These are phyloP conservation scores for Harrya chromipes DNA, from an alignment of 768 basidiomycete species.

Conservation along the genomic window DNA sequence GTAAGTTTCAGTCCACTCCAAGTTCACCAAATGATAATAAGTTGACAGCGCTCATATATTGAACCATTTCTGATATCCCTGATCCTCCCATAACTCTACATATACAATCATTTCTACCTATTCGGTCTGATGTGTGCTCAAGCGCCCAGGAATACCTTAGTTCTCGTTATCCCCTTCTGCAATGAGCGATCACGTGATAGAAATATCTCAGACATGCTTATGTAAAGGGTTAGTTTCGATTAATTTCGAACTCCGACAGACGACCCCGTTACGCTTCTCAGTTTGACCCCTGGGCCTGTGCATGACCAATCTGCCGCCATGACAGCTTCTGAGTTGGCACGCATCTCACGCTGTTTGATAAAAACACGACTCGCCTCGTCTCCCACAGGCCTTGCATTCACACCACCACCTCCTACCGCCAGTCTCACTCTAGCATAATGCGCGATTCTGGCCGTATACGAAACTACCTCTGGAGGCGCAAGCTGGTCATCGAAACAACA, in stretches of 20 bases:
- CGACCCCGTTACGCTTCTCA: no score
- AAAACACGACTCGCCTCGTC: background rate
- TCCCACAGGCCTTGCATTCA: background rate
- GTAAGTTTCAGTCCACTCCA: constrained; percentile 12
- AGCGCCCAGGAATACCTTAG: no score
- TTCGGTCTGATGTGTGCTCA: constrained; percentile 13
- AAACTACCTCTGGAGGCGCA: constrained; percentile 47
- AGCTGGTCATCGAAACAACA: constrained; percentile 56
- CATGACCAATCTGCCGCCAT: no score
- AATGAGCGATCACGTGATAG: constrained; percentile 4
- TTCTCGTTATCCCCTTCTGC: background rate
- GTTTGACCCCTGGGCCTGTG: no score
- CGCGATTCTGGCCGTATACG: constrained; percentile 22
- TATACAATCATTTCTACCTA: constrained; percentile 18
- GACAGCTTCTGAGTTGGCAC: background rate
- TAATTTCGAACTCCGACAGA: no score
- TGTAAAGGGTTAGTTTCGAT: no score
- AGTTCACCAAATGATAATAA: constrained; percentile 5
- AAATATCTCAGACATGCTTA: background rate
- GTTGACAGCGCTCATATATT: constrained; percentile 5
- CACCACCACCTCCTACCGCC: background rate
- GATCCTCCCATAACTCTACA: constrained; percentile 5
- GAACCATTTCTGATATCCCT: background rate
- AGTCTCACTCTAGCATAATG: background rate
- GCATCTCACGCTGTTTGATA: constrained; percentile 3